These are phyloP conservation scores for Sporothrix phasma DNA, from an alignment of 2,329 filamentous ascomycete genomes.

Conservation along the genomic window DNA sequence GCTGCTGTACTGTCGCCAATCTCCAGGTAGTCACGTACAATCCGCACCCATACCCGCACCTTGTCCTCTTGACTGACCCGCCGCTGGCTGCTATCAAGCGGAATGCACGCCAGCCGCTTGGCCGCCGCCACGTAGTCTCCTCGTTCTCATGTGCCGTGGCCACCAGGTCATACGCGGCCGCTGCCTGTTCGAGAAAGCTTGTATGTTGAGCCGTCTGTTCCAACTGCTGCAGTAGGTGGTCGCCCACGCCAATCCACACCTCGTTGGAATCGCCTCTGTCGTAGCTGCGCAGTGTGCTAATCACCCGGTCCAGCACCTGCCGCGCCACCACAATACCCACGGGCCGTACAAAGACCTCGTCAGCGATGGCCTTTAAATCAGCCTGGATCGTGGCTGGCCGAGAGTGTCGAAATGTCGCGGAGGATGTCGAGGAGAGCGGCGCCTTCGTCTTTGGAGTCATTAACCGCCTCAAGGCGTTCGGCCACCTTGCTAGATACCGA, in stretches of 20 bases:
- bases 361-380: constrained; percentile 22
- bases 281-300: constrained; percentile 47
- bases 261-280: constrained; percentile 40
- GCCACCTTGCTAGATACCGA: constrained; percentile 15
- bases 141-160: constrained; percentile 74
- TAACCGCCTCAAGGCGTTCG: constrained; percentile 18
- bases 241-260: constrained; percentile 65
- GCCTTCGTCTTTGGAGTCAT: constrained; percentile 11
- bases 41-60: constrained; percentile 80
- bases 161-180: constrained; percentile 66
- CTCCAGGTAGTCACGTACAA: constrained; percentile 88
- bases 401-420: constrained; percentile 19
- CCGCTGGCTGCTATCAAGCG: constrained; percentile 80
- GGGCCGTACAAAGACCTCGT: constrained; percentile 19
- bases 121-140: constrained; percentile 77
- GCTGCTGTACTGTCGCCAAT: constrained; percentile 82
- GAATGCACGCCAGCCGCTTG: constrained; percentile 68
- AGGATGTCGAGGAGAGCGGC: constrained; percentile 21
- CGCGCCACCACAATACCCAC: constrained; percentile 25
- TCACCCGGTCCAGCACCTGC: constrained; percentile 21
- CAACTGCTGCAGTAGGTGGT: constrained; percentile 60
- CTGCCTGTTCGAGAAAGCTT: constrained; percentile 78
- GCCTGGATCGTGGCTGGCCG: constrained; percentile 16
- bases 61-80: constrained; percentile 73
- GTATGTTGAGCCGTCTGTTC: constrained; percentile 39